Evolutionary conservation across 2,329 filamentous ascomycete species (phyloP).

Genomic region (Graphilbum fragrans): DNA sequence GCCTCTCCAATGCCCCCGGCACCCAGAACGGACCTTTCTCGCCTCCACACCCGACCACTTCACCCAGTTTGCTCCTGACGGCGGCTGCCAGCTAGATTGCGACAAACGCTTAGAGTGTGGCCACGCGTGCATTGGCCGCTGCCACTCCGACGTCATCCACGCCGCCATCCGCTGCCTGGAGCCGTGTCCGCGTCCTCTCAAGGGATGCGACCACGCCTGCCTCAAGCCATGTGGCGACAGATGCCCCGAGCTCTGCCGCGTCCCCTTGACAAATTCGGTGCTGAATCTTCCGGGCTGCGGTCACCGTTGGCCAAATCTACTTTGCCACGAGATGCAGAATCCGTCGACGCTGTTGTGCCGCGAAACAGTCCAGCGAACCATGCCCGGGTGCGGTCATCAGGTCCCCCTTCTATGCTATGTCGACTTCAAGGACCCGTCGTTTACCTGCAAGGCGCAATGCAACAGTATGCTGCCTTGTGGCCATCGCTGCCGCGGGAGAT

Average conservation of each 20-base stretch:
- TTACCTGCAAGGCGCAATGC: constrained; percentile 37
- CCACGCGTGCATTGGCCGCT: constrained; percentile 31
- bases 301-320: constrained; percentile 19
- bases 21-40: constrained; percentile 36
- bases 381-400: constrained; percentile 44
- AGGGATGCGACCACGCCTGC: constrained; percentile 32
- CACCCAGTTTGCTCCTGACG: constrained; percentile 41
- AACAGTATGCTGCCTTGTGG: constrained; percentile 37
- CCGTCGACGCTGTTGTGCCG: constrained; percentile 34
- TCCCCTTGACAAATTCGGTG: constrained; percentile 16
- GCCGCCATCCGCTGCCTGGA: constrained; percentile 31
- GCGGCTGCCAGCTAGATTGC: constrained; percentile 44
- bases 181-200: constrained; percentile 27
- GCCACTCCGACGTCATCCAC: constrained; percentile 36
- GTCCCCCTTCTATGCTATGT: constrained; percentile 35
- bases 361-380: constrained; percentile 27
- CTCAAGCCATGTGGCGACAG: constrained; percentile 27
- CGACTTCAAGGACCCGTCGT: constrained; percentile 28
- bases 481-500: constrained; percentile 39
- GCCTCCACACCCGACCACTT: constrained; percentile 48
- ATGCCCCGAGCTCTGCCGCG: constrained; percentile 25
- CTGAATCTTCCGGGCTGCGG: constrained; percentile 33
- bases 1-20: constrained; percentile 47
- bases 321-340: constrained; percentile 31
- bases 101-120: constrained; percentile 34